Evolutionary conservation across 345 rosid genomes (phyloP).

Genomic region (Passiflora organensis): DNA sequence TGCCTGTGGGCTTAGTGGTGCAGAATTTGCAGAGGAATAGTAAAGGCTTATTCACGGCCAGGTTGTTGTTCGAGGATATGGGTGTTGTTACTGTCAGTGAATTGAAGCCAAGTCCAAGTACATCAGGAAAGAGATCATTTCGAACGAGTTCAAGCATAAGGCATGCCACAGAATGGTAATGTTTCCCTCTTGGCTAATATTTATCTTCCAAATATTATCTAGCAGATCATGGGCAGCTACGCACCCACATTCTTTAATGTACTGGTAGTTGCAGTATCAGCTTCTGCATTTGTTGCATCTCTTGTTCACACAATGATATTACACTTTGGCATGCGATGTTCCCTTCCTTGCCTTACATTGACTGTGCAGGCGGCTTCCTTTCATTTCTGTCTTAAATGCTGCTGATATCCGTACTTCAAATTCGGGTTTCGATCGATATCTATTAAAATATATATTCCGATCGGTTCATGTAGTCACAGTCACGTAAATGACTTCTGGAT

Average conservation of each 20-base stretch:
- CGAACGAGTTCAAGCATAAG: conserved; percentile 86
- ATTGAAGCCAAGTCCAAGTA: conserved; percentile 71
- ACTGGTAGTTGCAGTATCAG: too few relatives aligned
- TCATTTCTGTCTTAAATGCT: not conserved
- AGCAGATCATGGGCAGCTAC: too few relatives aligned
- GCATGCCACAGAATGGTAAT: conserved; percentile 96
- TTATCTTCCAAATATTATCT: too few relatives aligned
- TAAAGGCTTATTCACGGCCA: conserved; percentile 5
- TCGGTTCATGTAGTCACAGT: not conserved
- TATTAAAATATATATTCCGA: too few relatives aligned
- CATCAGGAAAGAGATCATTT: conserved; percentile 82
- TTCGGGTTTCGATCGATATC: too few relatives aligned
- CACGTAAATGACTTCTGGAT: not conserved
- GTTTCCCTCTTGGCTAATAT: conserved; percentile 5
- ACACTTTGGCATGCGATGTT: too few relatives aligned
- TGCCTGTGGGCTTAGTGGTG: conserved; percentile 13
- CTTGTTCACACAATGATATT: too few relatives aligned
- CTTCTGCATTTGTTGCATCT: too few relatives aligned
- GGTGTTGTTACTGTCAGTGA: conserved; percentile 77
- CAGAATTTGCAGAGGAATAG: conserved; percentile 15
- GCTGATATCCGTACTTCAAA: not conserved
- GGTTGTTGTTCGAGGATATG: conserved; percentile 33
- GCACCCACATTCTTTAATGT: too few relatives aligned
- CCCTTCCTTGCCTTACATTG: too few relatives aligned
- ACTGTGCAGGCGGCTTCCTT: not conserved